Evolutionary conservation across 1,139 yeast species (phyloP).

Genomic region (Meyerozyma sp.): DNA sequence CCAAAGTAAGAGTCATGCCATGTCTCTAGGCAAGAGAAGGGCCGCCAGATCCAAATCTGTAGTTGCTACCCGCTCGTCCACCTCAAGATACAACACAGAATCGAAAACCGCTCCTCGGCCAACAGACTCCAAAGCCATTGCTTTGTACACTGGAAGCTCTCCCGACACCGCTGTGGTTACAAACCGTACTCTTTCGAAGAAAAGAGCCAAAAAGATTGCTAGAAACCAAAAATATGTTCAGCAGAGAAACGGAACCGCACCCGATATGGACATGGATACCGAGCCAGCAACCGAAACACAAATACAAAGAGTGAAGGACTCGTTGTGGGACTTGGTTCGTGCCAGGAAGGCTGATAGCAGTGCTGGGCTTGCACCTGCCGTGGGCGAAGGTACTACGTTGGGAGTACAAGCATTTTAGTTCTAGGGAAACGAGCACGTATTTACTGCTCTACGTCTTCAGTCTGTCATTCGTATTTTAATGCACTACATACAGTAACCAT

Average conservation of each 20-base stretch:
- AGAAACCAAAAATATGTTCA: constrained; percentile 71
- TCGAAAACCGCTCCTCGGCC: constrained; percentile 33
- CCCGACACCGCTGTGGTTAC: constrained; percentile 38
- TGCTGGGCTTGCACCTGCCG: constrained; percentile 35
- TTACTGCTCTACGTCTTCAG: no score
- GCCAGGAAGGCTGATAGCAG: constrained; percentile 41
- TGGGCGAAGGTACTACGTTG: constrained; percentile 76
- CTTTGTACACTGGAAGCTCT: constrained; percentile 46
- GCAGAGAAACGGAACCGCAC: constrained; percentile 44
- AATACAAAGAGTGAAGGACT: constrained; percentile 52
- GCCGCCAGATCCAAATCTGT: constrained; percentile 46
- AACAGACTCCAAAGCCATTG: constrained; percentile 56
- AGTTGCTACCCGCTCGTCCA: constrained; percentile 40
- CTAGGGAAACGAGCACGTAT: background rate
- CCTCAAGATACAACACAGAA: constrained; percentile 34
- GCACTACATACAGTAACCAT: background rate
- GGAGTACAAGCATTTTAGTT: constrained; percentile 58
- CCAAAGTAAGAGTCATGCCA: constrained; percentile 49
- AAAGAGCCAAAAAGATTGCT: constrained; percentile 75
- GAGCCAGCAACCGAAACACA: constrained; percentile 32
- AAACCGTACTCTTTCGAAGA: constrained; percentile 64
- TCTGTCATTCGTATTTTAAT: no score
- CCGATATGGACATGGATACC: constrained; percentile 44
- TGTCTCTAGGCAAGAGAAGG: constrained; percentile 52
- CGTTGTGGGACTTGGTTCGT: constrained; percentile 58